A percentile compares a stretch with the other conserved stretches of the same genome.
Evolutionary conservation across 352 stramenopile species (phyloP).

Genomic region (Phytophthora brassicae): DNA sequence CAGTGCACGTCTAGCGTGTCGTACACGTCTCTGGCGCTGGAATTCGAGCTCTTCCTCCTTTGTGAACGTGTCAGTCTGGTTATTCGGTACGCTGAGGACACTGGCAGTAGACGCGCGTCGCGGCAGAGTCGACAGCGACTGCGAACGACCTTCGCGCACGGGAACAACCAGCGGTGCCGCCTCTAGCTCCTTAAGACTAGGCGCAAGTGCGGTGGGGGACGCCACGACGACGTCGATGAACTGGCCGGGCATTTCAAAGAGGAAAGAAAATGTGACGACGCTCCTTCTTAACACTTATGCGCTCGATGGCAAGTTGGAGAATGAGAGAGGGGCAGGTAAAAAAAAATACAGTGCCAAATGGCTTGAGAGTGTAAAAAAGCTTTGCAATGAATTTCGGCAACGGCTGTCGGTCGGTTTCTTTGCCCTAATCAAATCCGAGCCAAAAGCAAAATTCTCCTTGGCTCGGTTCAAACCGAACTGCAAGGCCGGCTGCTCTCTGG

Average conservation of each 20-base stretch:
- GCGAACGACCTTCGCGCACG: slow-evolving; percentile 38
- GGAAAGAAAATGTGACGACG: slow-evolving; percentile 15
- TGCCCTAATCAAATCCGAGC: slow-evolving; percentile 8
- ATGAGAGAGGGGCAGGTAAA: slow-evolving; percentile 20
- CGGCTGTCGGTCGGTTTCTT: slow-evolving; percentile 32
- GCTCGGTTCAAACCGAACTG: slow-evolving; percentile 29
- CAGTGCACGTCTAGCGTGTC: slow-evolving; percentile 48
- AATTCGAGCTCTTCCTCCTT: slow-evolving; percentile 33
- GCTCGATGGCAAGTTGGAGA: slow-evolving; percentile 28
- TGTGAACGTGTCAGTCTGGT: slow-evolving; percentile 13
- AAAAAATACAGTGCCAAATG: slow-evolving; percentile 28
- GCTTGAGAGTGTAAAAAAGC: slow-evolving; percentile 22
- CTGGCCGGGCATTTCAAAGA: slow-evolving; percentile 36
- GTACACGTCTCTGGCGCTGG: slow-evolving; percentile 24
- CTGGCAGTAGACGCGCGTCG: slow-evolving; percentile 31
- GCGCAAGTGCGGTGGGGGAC: slow-evolving; percentile 29
- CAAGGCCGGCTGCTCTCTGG: slow-evolving; percentile 28
- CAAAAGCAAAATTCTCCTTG: slow-evolving; percentile 27
- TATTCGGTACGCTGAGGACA: slow-evolving; percentile 24
- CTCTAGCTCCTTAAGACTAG: slow-evolving; percentile 24
- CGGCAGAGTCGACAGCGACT: slow-evolving; percentile 40
- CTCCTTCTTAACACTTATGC: slow-evolving; percentile 4
- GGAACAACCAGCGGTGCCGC: slow-evolving; percentile 20
- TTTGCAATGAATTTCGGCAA: slow-evolving; percentile 21
- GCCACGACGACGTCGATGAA: slow-evolving; percentile 28